These are phyloP conservation scores for Phytophthora kernoviae DNA, from an alignment of 352 stramenopile genomes.

Conservation along the genomic window DNA sequence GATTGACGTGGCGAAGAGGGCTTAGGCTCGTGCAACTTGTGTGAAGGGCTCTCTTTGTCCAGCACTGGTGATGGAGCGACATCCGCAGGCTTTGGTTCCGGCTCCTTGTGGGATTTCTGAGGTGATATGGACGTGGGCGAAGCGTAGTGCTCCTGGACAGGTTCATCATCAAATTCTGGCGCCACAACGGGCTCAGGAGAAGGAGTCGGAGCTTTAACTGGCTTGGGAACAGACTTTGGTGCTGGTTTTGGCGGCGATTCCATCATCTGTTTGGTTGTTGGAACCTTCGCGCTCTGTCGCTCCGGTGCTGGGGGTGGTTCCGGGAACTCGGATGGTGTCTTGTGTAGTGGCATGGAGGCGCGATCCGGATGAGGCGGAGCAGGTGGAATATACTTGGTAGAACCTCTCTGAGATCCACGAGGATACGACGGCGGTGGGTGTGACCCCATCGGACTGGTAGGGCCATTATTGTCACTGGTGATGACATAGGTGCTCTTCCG, in stretches of 20 bases:
- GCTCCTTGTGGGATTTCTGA: neutral
- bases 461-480: slow-evolving; percentile 48
- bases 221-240: slow-evolving; percentile 15
- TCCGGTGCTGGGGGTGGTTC: slow-evolving; percentile 27
- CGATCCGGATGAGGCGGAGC: slow-evolving; percentile 30
- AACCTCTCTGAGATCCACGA: slow-evolving; percentile 22
- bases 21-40: slow-evolving; percentile 19
- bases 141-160: slow-evolving; percentile 6
- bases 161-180: slow-evolving; percentile 19
- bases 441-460: slow-evolving; percentile 68
- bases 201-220: slow-evolving; percentile 3
- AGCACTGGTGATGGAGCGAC: neutral
- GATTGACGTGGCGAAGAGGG: slow-evolving; percentile 24
- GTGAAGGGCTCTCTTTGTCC: slow-evolving; percentile 6
- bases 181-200: slow-evolving; percentile 13
- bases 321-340: slow-evolving; percentile 34
- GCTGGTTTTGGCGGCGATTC: slow-evolving; percentile 16
- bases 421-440: slow-evolving; percentile 37
- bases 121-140: slow-evolving; percentile 1
- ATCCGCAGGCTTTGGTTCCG: neutral
- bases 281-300: slow-evolving; percentile 41
- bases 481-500: slow-evolving; percentile 74
- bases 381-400: slow-evolving; percentile 28
- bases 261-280: slow-evolving; percentile 19
- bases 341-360: slow-evolving; percentile 41